A percentile compares a stretch with the other conserved stretches of the same genome.
Evolutionary conservation across 2,329 filamentous ascomycete species (phyloP).

Genomic region (Arthrobotrys musiformis): DNA sequence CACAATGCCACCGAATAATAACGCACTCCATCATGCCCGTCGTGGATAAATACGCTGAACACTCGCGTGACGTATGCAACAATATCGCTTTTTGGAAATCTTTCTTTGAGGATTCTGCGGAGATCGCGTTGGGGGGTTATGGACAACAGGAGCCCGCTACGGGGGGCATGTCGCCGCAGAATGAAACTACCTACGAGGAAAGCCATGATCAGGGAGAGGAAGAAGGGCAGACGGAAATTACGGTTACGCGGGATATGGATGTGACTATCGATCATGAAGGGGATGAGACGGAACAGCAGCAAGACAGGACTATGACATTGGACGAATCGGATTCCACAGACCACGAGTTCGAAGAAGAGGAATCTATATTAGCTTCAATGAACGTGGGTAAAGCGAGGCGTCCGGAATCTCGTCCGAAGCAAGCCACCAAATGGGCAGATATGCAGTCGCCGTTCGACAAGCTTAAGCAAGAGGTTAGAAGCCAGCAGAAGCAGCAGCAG

Average conservation of each 20-base stretch:
- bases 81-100: conserved; percentile 93
- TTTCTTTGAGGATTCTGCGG: conserved; percentile 98
- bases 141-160: conserved; percentile 65
- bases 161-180: conserved; percentile 70
- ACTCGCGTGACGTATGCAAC: conserved; percentile 95
- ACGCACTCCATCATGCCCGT: conserved; percentile 91
- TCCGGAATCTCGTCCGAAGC: conserved; percentile 34
- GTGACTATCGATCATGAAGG: conserved; percentile 25
- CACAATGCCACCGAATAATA: conserved; percentile 93
- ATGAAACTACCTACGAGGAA: conserved; percentile 67
- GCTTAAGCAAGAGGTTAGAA: conserved; percentile 73
- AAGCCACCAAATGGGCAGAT: conserved; percentile 70
- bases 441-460: conserved; percentile 81
- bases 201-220: conserved; percentile 57
- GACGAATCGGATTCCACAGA: conserved; percentile 58
- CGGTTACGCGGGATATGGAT: conserved; percentile 25
- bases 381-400: conserved; percentile 70
- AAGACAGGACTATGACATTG: conserved; percentile 55
- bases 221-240: conserved; percentile 48
- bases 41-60: conserved; percentile 93
- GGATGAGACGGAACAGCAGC: conserved; percentile 19
- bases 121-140: conserved; percentile 94
- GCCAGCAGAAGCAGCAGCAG: conserved; percentile 56
- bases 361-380: conserved; percentile 74
- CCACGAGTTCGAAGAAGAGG: conserved; percentile 65